Base-by-base conservation (phyloP, 208 protist genomes). In the Trypanosoma brucei region DNA sequence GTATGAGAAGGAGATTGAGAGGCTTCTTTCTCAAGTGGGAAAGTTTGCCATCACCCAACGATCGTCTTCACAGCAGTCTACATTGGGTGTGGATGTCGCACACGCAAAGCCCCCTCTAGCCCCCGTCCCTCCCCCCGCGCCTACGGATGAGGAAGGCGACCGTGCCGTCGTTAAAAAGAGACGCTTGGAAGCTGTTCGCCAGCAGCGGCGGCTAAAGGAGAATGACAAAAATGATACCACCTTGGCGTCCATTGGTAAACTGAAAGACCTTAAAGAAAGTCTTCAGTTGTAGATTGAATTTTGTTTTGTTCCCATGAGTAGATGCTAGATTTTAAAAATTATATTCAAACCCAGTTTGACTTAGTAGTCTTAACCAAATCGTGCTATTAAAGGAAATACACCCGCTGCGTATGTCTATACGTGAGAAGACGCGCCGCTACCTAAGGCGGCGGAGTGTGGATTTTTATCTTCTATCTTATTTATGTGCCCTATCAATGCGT, bases 231-330 rank as follows among this genome's bases (percentile, higher is more conserved):
- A 61, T 13, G 30, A 52, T 36, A 53, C 42, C 11, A 65, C 66
- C 30, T 39, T 72, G 35, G 40, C 39, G 13, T 65, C 58, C 33
- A 37, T 72, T 9, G 61, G 48, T 35, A 72, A 56, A 42, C 45
- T 72, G 31, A 72, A 61, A 31, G 40, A 65, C 30, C 59, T 65
- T 54, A 46, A 65, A 60, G 59, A 63, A 39, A 68, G 56, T 13
- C 40, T 63, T 37, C 57, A 55, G 49, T 33, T 55, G 3, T 67
- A 65, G 49, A 52, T 8, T 62, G n/a, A 2, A 48, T 45, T 51
- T 50, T 62, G 36, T 57, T 55, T 53, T 59, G 2, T 56, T 53
- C 3, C 11, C 49, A 36, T 50, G 11, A 60, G 11, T 60, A 9
- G 22, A 22, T 22, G 22, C 22, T 22, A 22, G 22, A 22, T 22